Evolutionary conservation across 2,329 filamentous ascomycete species (phyloP).

Genomic region (Sporothrix humicola): DNA sequence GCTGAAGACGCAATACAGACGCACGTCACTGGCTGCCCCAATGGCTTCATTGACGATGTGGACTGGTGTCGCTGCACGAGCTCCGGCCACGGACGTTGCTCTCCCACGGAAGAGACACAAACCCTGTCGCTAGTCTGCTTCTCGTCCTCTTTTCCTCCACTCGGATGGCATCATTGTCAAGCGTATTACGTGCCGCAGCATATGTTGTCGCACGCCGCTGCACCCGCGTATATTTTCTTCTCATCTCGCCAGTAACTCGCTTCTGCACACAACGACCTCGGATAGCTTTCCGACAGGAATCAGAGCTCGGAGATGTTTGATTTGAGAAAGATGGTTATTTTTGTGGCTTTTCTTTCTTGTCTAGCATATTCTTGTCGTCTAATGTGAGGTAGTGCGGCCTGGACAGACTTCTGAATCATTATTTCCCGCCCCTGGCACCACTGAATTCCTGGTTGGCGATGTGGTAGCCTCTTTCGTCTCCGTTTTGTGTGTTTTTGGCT

Average conservation of each 20-base stretch:
- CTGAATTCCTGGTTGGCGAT: background rate
- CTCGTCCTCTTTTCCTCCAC: background rate
- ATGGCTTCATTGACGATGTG: conserved; percentile 22
- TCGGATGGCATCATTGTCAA: conserved; percentile 14
- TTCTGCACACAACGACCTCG: background rate
- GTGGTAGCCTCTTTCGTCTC: conserved; percentile 21
- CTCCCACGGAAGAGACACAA: background rate
- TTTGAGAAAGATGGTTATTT: background rate
- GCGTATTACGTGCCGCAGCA: conserved; percentile 21
- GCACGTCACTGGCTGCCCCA: conserved; percentile 16
- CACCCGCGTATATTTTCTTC: background rate
- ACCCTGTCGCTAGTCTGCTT: background rate
- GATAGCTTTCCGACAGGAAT: background rate
- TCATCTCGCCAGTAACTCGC: background rate
- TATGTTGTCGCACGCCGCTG: background rate
- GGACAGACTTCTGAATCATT: conserved; percentile 4
- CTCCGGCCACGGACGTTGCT: conserved; percentile 18
- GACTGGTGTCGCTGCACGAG: background rate
- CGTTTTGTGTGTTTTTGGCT: background rate
- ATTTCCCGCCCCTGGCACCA: background rate
- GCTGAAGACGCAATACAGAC: background rate
- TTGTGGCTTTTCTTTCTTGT: background rate
- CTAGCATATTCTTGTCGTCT: background rate
- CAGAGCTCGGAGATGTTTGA: background rate
- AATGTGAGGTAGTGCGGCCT: background rate